These are phyloP conservation scores for Drechslera avenae DNA, from an alignment of 2,329 filamentous ascomycete genomes.

Conservation along the genomic window DNA sequence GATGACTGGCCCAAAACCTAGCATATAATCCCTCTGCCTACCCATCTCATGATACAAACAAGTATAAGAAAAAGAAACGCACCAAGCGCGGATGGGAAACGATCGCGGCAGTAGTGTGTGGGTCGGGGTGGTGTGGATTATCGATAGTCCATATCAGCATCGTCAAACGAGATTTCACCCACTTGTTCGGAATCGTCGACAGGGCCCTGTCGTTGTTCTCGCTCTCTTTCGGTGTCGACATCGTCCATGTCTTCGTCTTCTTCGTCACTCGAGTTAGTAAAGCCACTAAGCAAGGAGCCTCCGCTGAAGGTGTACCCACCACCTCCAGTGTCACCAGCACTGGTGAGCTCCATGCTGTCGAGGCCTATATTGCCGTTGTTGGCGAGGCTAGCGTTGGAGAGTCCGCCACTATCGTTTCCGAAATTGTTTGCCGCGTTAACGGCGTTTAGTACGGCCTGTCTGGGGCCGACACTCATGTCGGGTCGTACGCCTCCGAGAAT, in stretches of 20 bases:
- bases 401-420: conserved; percentile 50
- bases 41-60: conserved; percentile 15
- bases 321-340: conserved; percentile 68
- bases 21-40: conserved; percentile 8
- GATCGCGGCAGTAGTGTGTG: conserved; percentile 38
- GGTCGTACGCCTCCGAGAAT: conserved; percentile 94
- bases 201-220: conserved; percentile 49
- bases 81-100: conserved; percentile 45
- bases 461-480: conserved; percentile 82
- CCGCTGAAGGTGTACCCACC: conserved; percentile 75
- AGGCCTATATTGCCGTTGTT: conserved; percentile 62
- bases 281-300: conserved; percentile 81
- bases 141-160: conserved; percentile 65
- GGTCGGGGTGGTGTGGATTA: conserved; percentile 46
- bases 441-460: conserved; percentile 68
- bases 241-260: conserved; percentile 94
- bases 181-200: conserved; percentile 67
- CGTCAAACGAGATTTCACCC: conserved; percentile 67
- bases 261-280: conserved; percentile 93
- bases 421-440: conserved; percentile 63
- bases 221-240: conserved; percentile 71
- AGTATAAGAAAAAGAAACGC: conserved; percentile 41
- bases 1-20: conserved; percentile 15
- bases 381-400: conserved; percentile 81
- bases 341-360: conserved; percentile 68